A percentile compares a stretch with the other conserved stretches of the same genome.
phyloP scores from a whole-genome alignment of 768 basidiomycete genomes.

The Boletus huronensis region DNA sequence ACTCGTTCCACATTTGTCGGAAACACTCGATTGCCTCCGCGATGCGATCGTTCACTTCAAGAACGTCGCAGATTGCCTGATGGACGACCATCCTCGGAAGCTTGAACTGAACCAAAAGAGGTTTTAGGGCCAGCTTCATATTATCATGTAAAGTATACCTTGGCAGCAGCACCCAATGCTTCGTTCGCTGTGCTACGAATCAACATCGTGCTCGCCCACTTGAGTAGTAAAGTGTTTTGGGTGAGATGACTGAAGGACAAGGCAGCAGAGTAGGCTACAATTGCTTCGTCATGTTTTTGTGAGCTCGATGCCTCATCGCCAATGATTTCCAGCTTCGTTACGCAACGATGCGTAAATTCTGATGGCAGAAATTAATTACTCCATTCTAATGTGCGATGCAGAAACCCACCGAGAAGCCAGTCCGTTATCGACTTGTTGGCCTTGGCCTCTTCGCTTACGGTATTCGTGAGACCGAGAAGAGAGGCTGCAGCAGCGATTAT shows the following conservation, averaged over 20 bases:
- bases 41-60: not conserved
- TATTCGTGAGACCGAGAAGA: not conserved
- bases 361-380: too few species aligned
- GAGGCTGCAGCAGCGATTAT: not conserved
- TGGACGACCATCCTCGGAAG: not conserved
- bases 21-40: not conserved
- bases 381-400: too few species aligned
- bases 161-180: not conserved
- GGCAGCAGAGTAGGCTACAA: not conserved
- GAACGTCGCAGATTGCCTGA: not conserved
- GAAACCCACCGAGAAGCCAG: not conserved
- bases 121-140: not conserved
- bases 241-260: not conserved
- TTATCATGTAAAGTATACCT: not conserved
- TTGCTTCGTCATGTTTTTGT: not conserved
- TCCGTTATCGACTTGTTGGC: not conserved
- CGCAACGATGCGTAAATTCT: not conserved
- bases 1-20: not conserved
- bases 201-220: not conserved
- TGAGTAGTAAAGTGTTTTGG: not conserved
- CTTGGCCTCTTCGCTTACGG: not conserved
- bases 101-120: not conserved
- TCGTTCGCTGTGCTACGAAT: not conserved
- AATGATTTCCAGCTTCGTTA: not conserved
- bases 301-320: not conserved